Base-by-base conservation (phyloP, 2,329 filamentous ascomycete genomes). In the Coniella lustricola region DNA sequence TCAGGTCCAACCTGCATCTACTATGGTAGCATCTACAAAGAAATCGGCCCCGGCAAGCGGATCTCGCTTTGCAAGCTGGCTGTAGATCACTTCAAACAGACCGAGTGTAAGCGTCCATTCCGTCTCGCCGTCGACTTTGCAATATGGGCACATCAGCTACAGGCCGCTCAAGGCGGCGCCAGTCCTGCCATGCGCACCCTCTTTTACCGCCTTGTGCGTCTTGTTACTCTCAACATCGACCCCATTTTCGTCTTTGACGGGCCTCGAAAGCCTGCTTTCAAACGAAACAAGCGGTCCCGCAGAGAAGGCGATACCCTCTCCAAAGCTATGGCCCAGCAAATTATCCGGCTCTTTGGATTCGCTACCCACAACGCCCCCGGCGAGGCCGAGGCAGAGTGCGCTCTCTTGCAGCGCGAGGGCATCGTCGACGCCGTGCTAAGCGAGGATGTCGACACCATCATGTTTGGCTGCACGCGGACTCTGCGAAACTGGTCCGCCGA, bases 141-240 rank as follows among this genome's bases (percentile, higher is more conserved):
- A 3, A 97, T 98, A 62, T 98, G 93, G 93, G 85, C 95, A 38
- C 97, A 95, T 61, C 93, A 98, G 61, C 84, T 84, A 12, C 90
- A 95, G 62, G 84, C 88, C 13, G 87, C 87, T 16, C 82, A 40
- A 40, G 84, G 91, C 40, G 93, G 93, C 51, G 82, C 83, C 10
- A 96, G 96, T 58, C 91, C 93, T 7, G 90, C 90, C 1, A 75
- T 96, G 33, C 81, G 93, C 49, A 96, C 90, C 1, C 78, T 98
- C 20, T 97, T 96, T 68, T 97, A 94, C 66, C 85, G 93, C 31
- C 79, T 97, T 0, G 72, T 91, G 1, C 65, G 68, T 4, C 65
- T 78, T 1, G 63, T 76, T 21, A 67, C 67, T 17, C 64, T 74
- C 5, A 69, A 75, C 14, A 71, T 81, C 5, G 67, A 75, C 35